phyloP scores from a whole-genome alignment of 495 filamentous ascomycete species.

The Oleoguttula mirabilis region DNA sequence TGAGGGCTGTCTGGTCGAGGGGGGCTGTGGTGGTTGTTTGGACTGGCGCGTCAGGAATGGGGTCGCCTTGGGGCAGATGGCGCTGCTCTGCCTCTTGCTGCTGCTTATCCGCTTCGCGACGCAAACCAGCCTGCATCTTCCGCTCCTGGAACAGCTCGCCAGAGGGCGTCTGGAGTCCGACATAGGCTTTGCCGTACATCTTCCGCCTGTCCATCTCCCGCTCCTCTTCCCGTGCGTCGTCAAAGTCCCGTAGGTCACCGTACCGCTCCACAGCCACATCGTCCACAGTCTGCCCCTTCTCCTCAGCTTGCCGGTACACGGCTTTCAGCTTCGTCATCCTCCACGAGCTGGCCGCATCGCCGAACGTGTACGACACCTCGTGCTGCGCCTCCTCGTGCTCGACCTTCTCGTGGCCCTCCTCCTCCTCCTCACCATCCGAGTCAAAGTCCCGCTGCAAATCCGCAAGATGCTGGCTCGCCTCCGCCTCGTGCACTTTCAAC shows the following conservation, averaged over 20 bases:
- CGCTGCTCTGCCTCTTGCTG: constrained; percentile 32
- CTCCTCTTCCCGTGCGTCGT: constrained; percentile 90
- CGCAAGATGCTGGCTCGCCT: constrained; percentile 63
- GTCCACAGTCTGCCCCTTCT: constrained; percentile 57
- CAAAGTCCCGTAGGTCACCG: constrained; percentile 72
- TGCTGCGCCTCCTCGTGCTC: constrained; percentile 44
- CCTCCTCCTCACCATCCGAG: constrained; percentile 15
- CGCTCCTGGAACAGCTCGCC: constrained; percentile 78
- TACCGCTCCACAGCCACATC: constrained; percentile 72
- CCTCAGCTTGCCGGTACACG: constrained; percentile 68
- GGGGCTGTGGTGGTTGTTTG: constrained; percentile 34
- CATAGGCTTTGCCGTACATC: constrained; percentile 74
- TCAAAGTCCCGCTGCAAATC: constrained; percentile 34
- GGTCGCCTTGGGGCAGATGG: constrained; percentile 33
- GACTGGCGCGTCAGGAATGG: constrained; percentile 31
- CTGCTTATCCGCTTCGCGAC: constrained; percentile 20
- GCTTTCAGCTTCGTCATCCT: constrained; percentile 88
- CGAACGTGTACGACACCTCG: constrained; percentile 73
- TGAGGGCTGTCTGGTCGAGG: constrained; percentile 67
- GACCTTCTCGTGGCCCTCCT: constrained; percentile 21
- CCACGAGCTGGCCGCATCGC: constrained; percentile 82
- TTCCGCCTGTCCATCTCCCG: constrained; percentile 77
- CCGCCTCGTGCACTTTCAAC: constrained; percentile 66
- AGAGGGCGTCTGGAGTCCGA: constrained; percentile 76
- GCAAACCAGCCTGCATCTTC: constrained; percentile 40